Evolutionary conservation across 257 asterid species (phyloP), one percentile per base, ranked within the genome.

Genomic region (Nicotiana undulata): DNA sequence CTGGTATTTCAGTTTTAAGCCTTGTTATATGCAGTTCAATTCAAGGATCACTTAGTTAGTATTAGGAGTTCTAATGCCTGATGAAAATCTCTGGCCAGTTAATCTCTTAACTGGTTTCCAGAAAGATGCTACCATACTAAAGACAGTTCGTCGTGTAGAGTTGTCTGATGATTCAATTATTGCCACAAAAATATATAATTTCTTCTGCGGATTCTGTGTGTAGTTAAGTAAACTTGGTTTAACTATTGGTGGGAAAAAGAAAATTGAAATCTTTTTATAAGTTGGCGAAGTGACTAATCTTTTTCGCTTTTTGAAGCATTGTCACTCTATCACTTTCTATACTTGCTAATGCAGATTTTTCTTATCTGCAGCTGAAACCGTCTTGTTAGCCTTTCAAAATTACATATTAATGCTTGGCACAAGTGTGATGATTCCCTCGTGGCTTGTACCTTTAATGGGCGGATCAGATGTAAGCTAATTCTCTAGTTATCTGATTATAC

Each of bases 351-450:
- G 61, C 44, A 15, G 56, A 0, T 7, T 74, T 81, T 68, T 84
- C 10, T 76, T 79, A 55, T 49, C 80, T 91, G 96, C 99, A 95
- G 99, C 93, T 82, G 99, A 95, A 93, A 92, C 98, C 83, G 82
- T 95, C 88, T 86, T 95, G 86, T 87, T 95, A 86, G 99, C 97
- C 44, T 95, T 95, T 89, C 99, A 93, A 89, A 95, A 93, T 90
- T 93, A 95, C 90, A 90, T 95, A 75, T 84, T 95, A 84, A 92
- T 95, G 5, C 89, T 95, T 40, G 99, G 99, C 85, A 92, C 97
- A 59, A 95, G 97, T 81, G 98, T 92, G 76, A 93, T 95, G 98
- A 92, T 95, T 82, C 98, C 99, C n/a, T 85, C 99, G n/a, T 20
- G 85, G 63, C 97, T 95, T 15, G 99, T 95, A 80, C 96, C 97